These are phyloP conservation scores for Colletotrichum tabaci DNA, from an alignment of 2,329 filamentous ascomycete species.

Conservation along the genomic window DNA sequence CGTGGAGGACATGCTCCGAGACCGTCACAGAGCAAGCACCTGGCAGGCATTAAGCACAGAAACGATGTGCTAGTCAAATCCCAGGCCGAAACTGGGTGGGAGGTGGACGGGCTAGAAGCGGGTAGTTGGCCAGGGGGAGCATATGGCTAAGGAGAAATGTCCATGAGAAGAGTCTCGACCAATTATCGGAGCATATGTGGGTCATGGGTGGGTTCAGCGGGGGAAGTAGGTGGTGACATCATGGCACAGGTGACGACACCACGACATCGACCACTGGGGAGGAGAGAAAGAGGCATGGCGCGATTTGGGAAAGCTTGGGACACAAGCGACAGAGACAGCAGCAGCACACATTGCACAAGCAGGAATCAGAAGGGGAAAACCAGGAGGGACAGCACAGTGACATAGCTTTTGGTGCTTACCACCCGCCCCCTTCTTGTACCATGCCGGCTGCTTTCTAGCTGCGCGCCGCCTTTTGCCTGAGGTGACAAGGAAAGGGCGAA, in stretches of 20 bases:
- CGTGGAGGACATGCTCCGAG: slow-evolving; percentile 29
- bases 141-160: slow-evolving; percentile 31
- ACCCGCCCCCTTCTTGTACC: slow-evolving; percentile 11
- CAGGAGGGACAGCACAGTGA: not conserved
- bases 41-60: not conserved
- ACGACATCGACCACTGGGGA: slow-evolving; percentile 21
- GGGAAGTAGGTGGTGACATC: slow-evolving; percentile 58
- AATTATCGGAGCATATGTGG: slow-evolving; percentile 25
- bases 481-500: not conserved
- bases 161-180: slow-evolving; percentile 32
- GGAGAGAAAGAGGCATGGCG: slow-evolving; percentile 25
- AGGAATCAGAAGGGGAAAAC: not conserved
- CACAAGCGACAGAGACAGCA: not conserved
- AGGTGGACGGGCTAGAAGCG: slow-evolving; percentile 32
- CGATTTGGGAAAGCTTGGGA: slow-evolving; percentile 11
- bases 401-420: slow-evolving; percentile 8
- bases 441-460: slow-evolving; percentile 2
- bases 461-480: slow-evolving; percentile 7
- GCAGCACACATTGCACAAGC: not conserved
- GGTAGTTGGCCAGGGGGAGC: slow-evolving; percentile 19
- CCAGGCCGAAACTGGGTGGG: not conserved
- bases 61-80: slow-evolving; percentile 21
- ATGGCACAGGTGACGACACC: slow-evolving; percentile 56
- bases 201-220: slow-evolving; percentile 33
- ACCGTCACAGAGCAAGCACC: not conserved